These are phyloP conservation scores for Fremontodendron californicum DNA, from an alignment of 345 rosid genomes.

Conservation along the genomic window DNA sequence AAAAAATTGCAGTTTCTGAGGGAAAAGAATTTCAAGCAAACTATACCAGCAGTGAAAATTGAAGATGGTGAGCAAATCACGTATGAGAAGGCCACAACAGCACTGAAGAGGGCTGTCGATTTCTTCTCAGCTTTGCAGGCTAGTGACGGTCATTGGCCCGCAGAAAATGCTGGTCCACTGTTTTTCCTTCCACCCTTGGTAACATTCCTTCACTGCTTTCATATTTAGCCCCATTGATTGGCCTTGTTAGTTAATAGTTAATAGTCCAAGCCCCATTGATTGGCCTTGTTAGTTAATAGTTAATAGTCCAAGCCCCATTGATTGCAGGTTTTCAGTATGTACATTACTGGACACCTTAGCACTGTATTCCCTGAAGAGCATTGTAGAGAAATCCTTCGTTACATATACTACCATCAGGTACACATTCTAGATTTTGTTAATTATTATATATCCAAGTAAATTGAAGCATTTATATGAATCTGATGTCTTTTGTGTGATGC, in stretches of 20 bases:
- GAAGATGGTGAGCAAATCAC: conserved; percentile 43
- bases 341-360: conserved; percentile 41
- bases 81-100: conserved; percentile 38
- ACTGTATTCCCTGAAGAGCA: conserved; percentile 36
- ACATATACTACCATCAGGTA: conserved; percentile 47
- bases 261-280: too few relatives aligned
- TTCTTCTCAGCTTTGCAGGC: conserved; percentile 61
- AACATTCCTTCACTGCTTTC: conserved; percentile 17
- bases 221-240: neutral
- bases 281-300: too few relatives aligned
- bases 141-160: conserved; percentile 65
- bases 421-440: neutral
- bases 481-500: neutral
- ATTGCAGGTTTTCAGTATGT: conserved; percentile 37
- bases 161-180: conserved; percentile 58
- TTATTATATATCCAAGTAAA: neutral
- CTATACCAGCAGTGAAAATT: conserved; percentile 38
- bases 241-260: too few relatives aligned
- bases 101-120: conserved; percentile 41
- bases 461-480: neutral
- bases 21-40: conserved; percentile 54
- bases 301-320: too few relatives aligned
- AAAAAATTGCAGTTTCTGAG: conserved; percentile 38
- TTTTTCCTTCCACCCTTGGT: conserved; percentile 64
- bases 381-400: conserved; percentile 44